Evolutionary conservation across 2,329 filamentous ascomycete species (phyloP), one percentile per base, ranked within the genome.

Genomic region (Xylariaceae sp.): DNA sequence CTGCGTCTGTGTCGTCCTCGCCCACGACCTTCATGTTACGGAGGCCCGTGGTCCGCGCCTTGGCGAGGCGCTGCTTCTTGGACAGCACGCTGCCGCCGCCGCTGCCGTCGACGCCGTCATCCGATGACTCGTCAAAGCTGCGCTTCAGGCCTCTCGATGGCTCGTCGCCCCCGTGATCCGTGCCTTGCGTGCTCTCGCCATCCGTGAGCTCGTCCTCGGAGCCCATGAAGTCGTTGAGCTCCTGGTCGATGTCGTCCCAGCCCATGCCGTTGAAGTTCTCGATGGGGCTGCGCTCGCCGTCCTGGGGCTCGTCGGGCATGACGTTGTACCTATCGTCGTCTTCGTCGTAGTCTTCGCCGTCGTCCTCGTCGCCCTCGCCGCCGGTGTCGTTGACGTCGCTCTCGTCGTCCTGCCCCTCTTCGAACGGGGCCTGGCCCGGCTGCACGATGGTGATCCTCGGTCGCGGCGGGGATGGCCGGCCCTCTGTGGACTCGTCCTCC

Each of bases 221-320:
- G 8, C 68, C 66, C 52, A 84, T 61, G 46, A 83, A 83, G 16
- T 80, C 80, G 16, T 70, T 68, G 0, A 85, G 59, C 47, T 85
- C 81, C 31, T 76, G 72, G 35, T 80, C 71, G 4, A 71, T 59
- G 5, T 59, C 62, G 31, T 47, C 52, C 55, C 55, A 57, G 8
- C 50, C 50, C 31, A 49, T 51, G 13, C 45, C 42, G n/a, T 51
- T 44, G 12, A 57, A 45, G n/a, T 44, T 45, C 5, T 56, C 49
- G 11, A 56, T 46, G 6, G 57, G 56, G 18, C 53, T 58, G 9
- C 35, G 44, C 32, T 51, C 48, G 6, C 52, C 65, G 31, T 72
- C 68, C 8, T 56, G 57, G 10, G 72, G 55, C 1, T 71, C 70
- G 1, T 62, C 53, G 0, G 70, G 70, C 39, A 70, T 61, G 28